phyloP scores from a whole-genome alignment of 2,329 filamentous ascomycete genomes.

The Rhinocladiella mackenziei region DNA sequence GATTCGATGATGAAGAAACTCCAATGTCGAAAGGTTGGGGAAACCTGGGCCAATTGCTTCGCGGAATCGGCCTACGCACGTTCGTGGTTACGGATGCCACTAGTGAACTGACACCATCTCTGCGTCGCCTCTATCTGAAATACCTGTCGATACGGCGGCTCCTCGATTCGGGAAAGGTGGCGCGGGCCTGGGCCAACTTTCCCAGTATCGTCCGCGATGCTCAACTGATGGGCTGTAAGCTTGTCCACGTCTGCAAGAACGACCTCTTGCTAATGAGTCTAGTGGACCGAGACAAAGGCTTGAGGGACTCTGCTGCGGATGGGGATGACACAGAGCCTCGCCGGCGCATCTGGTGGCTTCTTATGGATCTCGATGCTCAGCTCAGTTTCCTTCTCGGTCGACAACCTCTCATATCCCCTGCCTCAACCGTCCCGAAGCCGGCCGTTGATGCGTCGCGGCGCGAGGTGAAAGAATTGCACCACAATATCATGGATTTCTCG shows the following conservation, averaged over 20 bases:
- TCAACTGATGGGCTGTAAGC: constrained; percentile 18
- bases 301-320: neutral
- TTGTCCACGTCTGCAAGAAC: neutral
- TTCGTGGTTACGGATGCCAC: neutral
- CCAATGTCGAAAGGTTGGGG: neutral
- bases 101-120: constrained; percentile 1
- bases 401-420: constrained; percentile 11
- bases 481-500: constrained; percentile 14
- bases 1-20: constrained; percentile 1
- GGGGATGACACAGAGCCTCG: constrained; percentile 7
- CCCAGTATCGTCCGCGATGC: constrained; percentile 18
- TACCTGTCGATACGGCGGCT: constrained; percentile 11
- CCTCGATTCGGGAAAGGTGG: constrained; percentile 15
- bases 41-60: neutral
- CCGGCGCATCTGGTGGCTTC: constrained; percentile 23
- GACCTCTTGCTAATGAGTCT: constrained; percentile 1
- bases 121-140: constrained; percentile 12
- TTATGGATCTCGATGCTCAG: constrained; percentile 19
- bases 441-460: neutral
- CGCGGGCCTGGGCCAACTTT: constrained; percentile 18
- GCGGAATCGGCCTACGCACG: neutral
- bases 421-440: constrained; percentile 6
- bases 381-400: constrained; percentile 24
- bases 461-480: constrained; percentile 7
- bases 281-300: constrained; percentile 14